phyloP scores from a whole-genome alignment of 495 filamentous ascomycete genomes.

The Talaromyces stipitatus region DNA sequence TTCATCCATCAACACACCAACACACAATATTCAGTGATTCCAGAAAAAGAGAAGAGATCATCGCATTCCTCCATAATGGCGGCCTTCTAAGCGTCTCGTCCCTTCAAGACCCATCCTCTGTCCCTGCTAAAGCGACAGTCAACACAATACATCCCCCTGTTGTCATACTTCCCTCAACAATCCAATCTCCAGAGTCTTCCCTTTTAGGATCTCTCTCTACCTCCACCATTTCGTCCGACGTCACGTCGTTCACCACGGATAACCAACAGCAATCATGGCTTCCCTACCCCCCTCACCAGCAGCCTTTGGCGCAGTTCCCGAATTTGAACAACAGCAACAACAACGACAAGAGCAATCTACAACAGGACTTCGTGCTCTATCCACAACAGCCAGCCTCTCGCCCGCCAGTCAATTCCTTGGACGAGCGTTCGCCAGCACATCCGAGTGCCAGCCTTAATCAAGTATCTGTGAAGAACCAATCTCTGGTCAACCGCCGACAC shows the following conservation, averaged over 20 bases:
- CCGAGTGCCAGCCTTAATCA: conserved; percentile 33
- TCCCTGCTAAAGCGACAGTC: conserved; percentile 37
- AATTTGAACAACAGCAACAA: conserved; percentile 23
- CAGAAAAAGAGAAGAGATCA: conserved; percentile 11
- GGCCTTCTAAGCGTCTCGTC: conserved; percentile 40
- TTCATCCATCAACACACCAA: conserved; percentile 25
- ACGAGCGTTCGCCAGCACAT: conserved; percentile 27
- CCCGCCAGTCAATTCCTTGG: conserved; percentile 27
- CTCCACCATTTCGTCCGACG: conserved; percentile 39
- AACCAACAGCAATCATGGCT: conserved; percentile 55
- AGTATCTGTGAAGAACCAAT: neutral
- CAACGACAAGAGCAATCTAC: conserved; percentile 17
- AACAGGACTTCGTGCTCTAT: conserved; percentile 43
- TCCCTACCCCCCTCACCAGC: conserved; percentile 42
- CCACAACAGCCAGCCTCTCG: conserved; percentile 17
- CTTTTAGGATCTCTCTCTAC: conserved; percentile 33
- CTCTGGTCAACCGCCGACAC: conserved; percentile 7
- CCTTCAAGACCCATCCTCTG: conserved; percentile 25
- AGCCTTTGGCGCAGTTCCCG: conserved; percentile 33
- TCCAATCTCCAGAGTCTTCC: conserved; percentile 37
- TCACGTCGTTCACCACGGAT: conserved; percentile 60
- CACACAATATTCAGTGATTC: neutral
- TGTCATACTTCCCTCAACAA: conserved; percentile 28
- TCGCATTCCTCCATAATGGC: conserved; percentile 35
- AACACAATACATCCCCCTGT: conserved; percentile 35